Percentiles rank a stretch among this genome's conserved stretches.
Conservation (phyloP, 441 rosid species). For the Gossypium gossypioides region DNA sequence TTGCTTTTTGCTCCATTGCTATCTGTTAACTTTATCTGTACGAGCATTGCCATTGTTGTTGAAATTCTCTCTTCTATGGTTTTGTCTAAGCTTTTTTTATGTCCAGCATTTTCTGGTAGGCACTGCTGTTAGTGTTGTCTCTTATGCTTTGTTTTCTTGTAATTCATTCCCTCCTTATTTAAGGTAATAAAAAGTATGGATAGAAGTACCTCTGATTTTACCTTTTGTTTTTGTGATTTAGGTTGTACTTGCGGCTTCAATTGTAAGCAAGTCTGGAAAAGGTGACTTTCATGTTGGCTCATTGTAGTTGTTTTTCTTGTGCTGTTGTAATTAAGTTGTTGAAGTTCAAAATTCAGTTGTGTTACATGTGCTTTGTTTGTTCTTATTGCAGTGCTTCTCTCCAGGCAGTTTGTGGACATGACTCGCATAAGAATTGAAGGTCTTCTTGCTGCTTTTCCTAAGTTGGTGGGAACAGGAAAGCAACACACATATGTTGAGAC, state of each 20-base stretch:
- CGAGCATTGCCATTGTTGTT: neutral
- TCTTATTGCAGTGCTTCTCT: slow-evolving; percentile 62
- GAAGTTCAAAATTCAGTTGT: neutral
- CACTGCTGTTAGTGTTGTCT: neutral
- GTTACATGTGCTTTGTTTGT: slow-evolving; percentile 5
- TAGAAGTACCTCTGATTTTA: neutral
- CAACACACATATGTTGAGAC: slow-evolving; percentile 95
- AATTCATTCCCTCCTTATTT: neutral
- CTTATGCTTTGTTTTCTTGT: neutral
- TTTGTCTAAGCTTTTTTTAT: neutral
- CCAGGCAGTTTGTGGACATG: slow-evolving; percentile 97
- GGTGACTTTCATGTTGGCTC: slow-evolving; percentile 35
- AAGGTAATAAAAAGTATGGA: neutral
- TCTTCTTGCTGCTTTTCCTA: slow-evolving; percentile 98
- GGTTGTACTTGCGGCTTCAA: slow-evolving; percentile 87
- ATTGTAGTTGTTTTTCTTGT: neutral
- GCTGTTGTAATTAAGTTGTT: slow-evolving; percentile 3
- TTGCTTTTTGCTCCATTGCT: neutral
- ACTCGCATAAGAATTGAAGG: slow-evolving; percentile 91
- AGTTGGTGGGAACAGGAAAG: slow-evolving; percentile 88
- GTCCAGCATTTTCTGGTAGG: neutral
- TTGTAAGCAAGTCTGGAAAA: slow-evolving; percentile 84
- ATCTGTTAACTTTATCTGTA: neutral
- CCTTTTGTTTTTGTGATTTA: slow-evolving; percentile 19
- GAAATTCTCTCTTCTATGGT: neutral